Evolutionary conservation across 2,329 filamentous ascomycete genomes (phyloP), one percentile per base, ranked within the genome.

Genomic region (Berkeleyomyces rouxiae): DNA sequence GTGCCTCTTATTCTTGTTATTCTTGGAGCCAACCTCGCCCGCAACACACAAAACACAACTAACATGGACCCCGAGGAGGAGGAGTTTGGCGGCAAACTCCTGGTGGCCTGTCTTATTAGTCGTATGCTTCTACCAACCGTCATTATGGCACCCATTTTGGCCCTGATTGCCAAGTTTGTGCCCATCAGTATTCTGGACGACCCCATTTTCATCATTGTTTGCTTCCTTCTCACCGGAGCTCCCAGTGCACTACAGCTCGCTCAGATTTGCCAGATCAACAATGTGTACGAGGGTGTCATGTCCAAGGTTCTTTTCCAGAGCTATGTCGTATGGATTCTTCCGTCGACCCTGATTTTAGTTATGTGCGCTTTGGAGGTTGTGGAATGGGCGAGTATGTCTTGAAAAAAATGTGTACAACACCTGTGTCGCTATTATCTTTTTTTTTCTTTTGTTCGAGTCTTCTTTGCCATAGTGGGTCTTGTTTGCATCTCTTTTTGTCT

Each of bases 191-290:
- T 99, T 68, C 78, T 99, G 42, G 93, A 95, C 71, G 93, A 99
- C 71, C 93, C 93, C 7, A 99, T 99, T 69, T 99, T 99, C 73
- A 85, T 99, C 68, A 89, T 99, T 68, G 93, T 99, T 43, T 96
- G 91, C 75, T 99, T 97, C 80, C 78, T 99, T 67, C 86, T 99
- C 67, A 92, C 90, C 0, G 93, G 93, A 43, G 93, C 93, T 2
- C 93, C 93, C 4, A 95, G 87, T 66, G 93, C 93, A 36, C 78
- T 99, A 67, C 93, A 99, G 75, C 77, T 99, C 70, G 92, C 93
- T 5, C 93, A 99, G 75, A 99, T 99, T 65, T 99, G 93, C 75
- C 93, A 97, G 79, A 88, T 97, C 75, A 99, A 99, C 74, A 87
- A 87, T 66, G 93, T 99, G 7, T 99, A 90, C 73, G 92, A 97